These are phyloP conservation scores for Elaeagnus macrophylla DNA, from an alignment of 306 rosid species.

Conservation along the genomic window DNA sequence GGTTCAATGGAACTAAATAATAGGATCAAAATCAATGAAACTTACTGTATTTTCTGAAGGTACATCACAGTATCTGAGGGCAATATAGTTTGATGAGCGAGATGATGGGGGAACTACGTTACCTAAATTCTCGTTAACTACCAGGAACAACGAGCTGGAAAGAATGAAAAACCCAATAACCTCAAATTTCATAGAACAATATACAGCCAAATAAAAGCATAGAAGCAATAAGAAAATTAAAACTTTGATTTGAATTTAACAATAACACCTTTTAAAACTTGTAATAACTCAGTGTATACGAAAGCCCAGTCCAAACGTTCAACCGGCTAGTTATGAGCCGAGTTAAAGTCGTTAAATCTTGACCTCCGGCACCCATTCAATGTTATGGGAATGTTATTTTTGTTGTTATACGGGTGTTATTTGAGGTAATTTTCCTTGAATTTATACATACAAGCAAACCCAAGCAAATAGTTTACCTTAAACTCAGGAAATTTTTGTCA, in stretches of 20 bases:
- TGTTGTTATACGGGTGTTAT: no score
- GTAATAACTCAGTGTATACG: no score
- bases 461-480: neutral
- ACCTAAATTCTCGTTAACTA: conserved; percentile 41
- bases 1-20: conserved; percentile 11
- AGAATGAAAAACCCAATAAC: neutral
- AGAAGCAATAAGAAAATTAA: neutral
- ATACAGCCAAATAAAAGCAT: neutral
- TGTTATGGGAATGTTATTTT: no score
- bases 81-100: conserved; percentile 75
- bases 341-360: no score
- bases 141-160: no score
- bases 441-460: neutral
- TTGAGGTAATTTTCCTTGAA: no score
- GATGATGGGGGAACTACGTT: conserved; percentile 77
- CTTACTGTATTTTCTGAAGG: conserved; percentile 48
- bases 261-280: no score
- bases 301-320: no score
- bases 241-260: no score
- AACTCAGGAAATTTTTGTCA: neutral
- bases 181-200: neutral
- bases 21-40: conserved; percentile 9
- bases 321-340: no score
- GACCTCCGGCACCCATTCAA: no score
- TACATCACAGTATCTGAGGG: conserved; percentile 61